phyloP scores from a whole-genome alignment of 2,329 filamentous ascomycete genomes.

The Scleromitrula shiraiana region DNA sequence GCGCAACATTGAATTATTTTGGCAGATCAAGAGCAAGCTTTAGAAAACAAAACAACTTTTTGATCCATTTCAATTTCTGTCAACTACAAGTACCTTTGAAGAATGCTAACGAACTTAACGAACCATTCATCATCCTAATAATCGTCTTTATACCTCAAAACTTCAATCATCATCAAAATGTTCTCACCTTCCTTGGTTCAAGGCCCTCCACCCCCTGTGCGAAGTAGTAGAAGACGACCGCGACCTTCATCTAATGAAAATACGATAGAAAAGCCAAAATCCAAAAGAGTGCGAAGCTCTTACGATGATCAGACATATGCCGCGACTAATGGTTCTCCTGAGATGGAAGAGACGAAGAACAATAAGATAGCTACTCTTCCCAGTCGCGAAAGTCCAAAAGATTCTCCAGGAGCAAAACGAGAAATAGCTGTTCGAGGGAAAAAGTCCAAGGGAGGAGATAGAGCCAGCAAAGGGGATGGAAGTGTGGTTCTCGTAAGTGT shows the following conservation, averaged over 20 bases:
- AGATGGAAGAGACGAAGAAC: constrained; percentile 49
- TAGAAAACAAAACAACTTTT: not conserved
- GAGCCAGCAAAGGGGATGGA: constrained; percentile 61
- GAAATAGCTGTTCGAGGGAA: constrained; percentile 55
- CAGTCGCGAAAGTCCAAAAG: constrained; percentile 27
- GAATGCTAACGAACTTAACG: not conserved
- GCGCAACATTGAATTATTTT: not conserved
- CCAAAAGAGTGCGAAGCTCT: constrained; percentile 53
- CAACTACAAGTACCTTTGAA: not conserved
- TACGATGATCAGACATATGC: constrained; percentile 49
- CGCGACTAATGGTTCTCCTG: constrained; percentile 38
- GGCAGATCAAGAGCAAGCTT: not conserved
- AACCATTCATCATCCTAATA: not conserved
- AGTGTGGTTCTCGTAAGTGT: constrained; percentile 54
- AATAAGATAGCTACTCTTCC: constrained; percentile 37
- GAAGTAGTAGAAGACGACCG: constrained; percentile 51
- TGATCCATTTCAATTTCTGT: not conserved
- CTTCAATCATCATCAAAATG: constrained; percentile 34
- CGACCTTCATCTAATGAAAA: constrained; percentile 50
- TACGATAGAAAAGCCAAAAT: constrained; percentile 48
- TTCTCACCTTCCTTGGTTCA: constrained; percentile 47
- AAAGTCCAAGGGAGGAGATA: constrained; percentile 54
- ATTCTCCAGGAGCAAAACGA: constrained; percentile 25
- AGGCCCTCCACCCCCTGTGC: constrained; percentile 46
- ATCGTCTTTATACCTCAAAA: not conserved